Conservation (phyloP, 768 basidiomycete genomes). For the Suillus discolor region DNA sequence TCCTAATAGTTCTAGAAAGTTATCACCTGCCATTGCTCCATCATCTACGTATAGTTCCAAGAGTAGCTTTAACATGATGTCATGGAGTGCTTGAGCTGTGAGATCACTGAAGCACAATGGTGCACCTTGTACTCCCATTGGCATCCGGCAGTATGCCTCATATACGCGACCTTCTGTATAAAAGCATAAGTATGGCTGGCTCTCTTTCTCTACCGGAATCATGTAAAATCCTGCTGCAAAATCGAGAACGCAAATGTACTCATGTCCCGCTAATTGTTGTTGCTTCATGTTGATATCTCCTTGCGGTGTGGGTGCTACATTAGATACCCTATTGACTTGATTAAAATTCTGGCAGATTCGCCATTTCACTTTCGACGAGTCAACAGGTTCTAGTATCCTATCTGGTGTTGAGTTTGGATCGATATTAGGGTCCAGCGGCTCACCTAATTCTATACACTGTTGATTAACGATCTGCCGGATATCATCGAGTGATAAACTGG, state of each 20-base stretch:
- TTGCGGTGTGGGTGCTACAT: slow-evolving; percentile 21
- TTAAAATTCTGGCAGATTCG: slow-evolving; percentile 26
- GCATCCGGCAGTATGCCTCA: too few species aligned
- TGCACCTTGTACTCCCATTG: too few species aligned
- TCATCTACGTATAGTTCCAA: too few species aligned
- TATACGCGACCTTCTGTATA: too few species aligned
- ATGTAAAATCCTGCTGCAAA: too few species aligned
- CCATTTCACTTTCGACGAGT: neutral
- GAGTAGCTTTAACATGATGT: too few species aligned
- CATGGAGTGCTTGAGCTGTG: too few species aligned
- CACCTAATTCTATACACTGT: slow-evolving; percentile 12
- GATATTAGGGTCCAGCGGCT: neutral
- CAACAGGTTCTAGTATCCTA: neutral
- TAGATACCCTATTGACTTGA: slow-evolving; percentile 19
- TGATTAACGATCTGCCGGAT: slow-evolving; percentile 13
- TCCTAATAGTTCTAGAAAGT: too few species aligned
- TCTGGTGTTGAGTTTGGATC: neutral
- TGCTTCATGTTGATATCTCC: slow-evolving; percentile 23
- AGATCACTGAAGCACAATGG: too few species aligned
- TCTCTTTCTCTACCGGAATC: too few species aligned
- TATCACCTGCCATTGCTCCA: too few species aligned
- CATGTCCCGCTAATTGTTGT: slow-evolving; percentile 19
- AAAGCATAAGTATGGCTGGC: too few species aligned
- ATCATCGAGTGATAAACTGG: slow-evolving; percentile 14
- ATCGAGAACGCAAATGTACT: slow-evolving; percentile 9